These are phyloP conservation scores for Cryptococcus hybrid DNA, from an alignment of 1,284 basidiomycete genomes.

Conservation along the genomic window DNA sequence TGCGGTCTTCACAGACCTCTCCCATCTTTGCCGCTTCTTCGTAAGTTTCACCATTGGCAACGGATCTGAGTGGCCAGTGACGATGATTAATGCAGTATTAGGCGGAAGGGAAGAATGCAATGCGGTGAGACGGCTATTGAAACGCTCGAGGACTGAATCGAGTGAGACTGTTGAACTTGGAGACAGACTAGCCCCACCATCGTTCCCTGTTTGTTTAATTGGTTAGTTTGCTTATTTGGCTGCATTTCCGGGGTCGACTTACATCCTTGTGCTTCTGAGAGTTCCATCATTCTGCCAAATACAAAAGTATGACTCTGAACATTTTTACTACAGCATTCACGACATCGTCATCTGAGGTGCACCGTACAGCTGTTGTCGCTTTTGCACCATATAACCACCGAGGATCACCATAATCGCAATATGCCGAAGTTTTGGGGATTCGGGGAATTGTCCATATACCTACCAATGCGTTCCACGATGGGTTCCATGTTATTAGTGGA, in stretches of 20 bases:
- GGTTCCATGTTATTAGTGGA: constrained; percentile 73
- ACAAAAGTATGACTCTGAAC: constrained; percentile 70
- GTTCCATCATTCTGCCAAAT: constrained; percentile 74
- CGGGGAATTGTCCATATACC: constrained; percentile 45
- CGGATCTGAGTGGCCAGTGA: constrained; percentile 85
- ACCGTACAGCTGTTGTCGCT: constrained; percentile 69
- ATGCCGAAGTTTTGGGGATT: constrained; percentile 61
- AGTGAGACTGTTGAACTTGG: constrained; percentile 22
- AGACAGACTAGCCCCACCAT: not conserved
- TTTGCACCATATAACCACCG: constrained; percentile 75
- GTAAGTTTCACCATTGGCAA: constrained; percentile 69
- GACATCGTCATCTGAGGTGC: constrained; percentile 68
- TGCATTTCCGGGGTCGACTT: constrained; percentile 37
- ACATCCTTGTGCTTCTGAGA: constrained; percentile 77
- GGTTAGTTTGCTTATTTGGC: not conserved
- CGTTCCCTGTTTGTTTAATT: constrained; percentile 2
- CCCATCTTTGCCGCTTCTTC: constrained; percentile 67
- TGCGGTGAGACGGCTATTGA: constrained; percentile 62
- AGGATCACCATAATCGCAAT: constrained; percentile 82
- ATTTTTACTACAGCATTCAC: constrained; percentile 61
- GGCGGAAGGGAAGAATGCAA: constrained; percentile 69
- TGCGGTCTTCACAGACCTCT: constrained; percentile 60
- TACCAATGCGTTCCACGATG: constrained; percentile 75
- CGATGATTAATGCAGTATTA: constrained; percentile 74
- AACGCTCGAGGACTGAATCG: constrained; percentile 35